Evolutionary conservation across 2,329 filamentous ascomycete species (phyloP), one percentile per base, ranked within the genome.

Genomic region (Trichothecium roseum): DNA sequence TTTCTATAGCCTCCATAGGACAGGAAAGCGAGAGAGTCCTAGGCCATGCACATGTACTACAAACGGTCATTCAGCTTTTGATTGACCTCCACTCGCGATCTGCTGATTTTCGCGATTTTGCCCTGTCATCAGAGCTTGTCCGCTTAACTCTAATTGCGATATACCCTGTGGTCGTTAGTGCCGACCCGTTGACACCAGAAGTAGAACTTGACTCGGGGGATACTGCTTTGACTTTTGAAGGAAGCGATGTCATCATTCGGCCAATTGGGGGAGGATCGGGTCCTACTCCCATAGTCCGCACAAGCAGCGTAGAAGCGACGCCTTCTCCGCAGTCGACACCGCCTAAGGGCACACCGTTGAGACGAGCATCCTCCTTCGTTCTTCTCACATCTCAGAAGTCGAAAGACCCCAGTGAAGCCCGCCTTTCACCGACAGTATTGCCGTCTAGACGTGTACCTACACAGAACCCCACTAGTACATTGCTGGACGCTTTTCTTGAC

Each of bases 321-420:
- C 63, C 57, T 32, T 71, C 57, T 36, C 60, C 57, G 37, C 59
- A 68, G 26, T 63, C 65, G 12, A 66, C 62, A 14, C 59, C 59
- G n/a, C 57, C 59, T 6, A 58, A 55, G 28, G 76, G 80, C 1
- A 74, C 77, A 6, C 74, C 78, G 15, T 66, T 93, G 18, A 77
- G 81, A 24, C 78, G 88, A 46, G 81, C 84, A 2, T 95, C 89
- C 1, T 95, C 89, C 0, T 98, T 96, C 53, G 79, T 96, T 20
- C 71, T 98, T 2, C 68, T 98, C 16, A 87, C 84, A 5, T 73
- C 84, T 3, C 76, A 84, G 37, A 74, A 74, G 38, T 64, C 70
- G 1, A 68, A 71, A 8, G 60, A 73, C 4, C 71, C 75, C 2
- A 78, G 73, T 10, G 64, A 74, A 26, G 71, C 80, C 12, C 73